Conservation (phyloP, 805 yeast genomes). For the Saccharomyces cerevisiae region DNA sequence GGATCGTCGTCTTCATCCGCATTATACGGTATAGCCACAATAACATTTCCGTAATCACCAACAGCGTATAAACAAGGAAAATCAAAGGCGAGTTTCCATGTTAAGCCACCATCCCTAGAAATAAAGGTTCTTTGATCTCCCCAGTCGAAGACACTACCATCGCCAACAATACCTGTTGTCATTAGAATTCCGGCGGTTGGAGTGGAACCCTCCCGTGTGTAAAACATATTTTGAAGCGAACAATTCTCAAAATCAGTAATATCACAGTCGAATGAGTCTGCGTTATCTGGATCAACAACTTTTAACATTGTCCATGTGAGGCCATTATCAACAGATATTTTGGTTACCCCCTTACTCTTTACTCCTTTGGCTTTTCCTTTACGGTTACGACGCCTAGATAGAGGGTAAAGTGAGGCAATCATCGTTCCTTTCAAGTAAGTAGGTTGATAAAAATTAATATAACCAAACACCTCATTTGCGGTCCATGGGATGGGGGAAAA, state of each 20-base stretch:
- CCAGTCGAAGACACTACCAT: slow-evolving; percentile 4
- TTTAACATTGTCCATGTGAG: slow-evolving; percentile 42
- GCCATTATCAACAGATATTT: slow-evolving; percentile 47
- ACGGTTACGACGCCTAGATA: background rate
- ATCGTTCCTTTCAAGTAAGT: slow-evolving; percentile 18
- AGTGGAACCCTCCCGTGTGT: slow-evolving; percentile 21
- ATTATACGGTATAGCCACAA: slow-evolving; percentile 48
- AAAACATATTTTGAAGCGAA: slow-evolving; percentile 36
- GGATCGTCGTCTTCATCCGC: slow-evolving; percentile 30
- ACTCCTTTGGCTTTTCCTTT: background rate
- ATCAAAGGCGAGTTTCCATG: slow-evolving; percentile 54
- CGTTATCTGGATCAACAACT: slow-evolving; percentile 36
- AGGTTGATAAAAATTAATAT: slow-evolving; percentile 2
- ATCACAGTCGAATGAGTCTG: slow-evolving; percentile 21
- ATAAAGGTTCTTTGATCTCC: slow-evolving; percentile 41
- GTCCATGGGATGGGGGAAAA: slow-evolving; percentile 16
- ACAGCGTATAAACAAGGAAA: slow-evolving; percentile 47
- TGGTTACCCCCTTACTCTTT: slow-evolving; percentile 22
- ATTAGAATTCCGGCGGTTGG: slow-evolving; percentile 47
- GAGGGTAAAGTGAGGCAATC: slow-evolving; percentile 7
- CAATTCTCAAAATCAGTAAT: slow-evolving; percentile 37
- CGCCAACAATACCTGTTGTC: slow-evolving; percentile 14
- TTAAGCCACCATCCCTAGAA: slow-evolving; percentile 69
- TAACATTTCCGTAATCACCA: slow-evolving; percentile 74
- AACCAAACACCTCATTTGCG: slow-evolving; percentile 4